Percentiles rank a stretch among this genome's conserved stretches.
Evolutionary conservation across 257 asterid genomes (phyloP).

Genomic region (Nicotiana obtusifolia): DNA sequence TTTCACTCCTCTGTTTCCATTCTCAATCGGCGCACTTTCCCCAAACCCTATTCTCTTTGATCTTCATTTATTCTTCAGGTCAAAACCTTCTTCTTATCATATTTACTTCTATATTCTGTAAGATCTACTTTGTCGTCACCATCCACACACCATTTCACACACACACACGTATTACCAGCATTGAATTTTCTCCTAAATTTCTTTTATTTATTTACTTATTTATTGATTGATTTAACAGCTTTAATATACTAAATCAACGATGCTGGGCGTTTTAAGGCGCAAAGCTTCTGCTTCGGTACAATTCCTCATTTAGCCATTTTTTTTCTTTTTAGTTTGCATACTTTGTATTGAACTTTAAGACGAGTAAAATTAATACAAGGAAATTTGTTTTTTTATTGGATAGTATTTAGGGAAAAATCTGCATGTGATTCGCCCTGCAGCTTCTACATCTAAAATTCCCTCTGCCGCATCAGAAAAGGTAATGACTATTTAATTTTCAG

Average conservation of each 20-base stretch:
- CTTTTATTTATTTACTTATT: too few relatives aligned
- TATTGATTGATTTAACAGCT: slow-evolving; percentile 19
- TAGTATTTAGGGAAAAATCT: slow-evolving; percentile 54
- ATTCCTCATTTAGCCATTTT: background rate
- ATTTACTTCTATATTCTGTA: background rate
- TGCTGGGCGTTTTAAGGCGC: slow-evolving; percentile 86
- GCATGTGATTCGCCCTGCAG: slow-evolving; percentile 37
- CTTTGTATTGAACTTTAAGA: background rate
- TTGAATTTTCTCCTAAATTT: background rate
- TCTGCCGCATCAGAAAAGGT: slow-evolving; percentile 51
- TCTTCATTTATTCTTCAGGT: slow-evolving; percentile 4
- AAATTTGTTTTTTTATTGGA: background rate
- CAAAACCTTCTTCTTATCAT: background rate
- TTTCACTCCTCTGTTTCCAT: background rate
- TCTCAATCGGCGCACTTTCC: background rate
- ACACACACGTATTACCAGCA: background rate
- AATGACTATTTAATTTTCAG: too few relatives aligned
- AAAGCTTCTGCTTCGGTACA: slow-evolving; percentile 58
- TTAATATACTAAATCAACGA: slow-evolving; percentile 34
- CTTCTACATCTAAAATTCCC: slow-evolving; percentile 28
- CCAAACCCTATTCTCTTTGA: background rate
- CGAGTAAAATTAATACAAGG: background rate
- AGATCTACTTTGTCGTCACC: slow-evolving; percentile 2
- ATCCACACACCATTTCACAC: background rate
- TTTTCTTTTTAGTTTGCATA: background rate